A percentile compares a stretch with the other conserved stretches of the same genome.
These are phyloP conservation scores for Mallotus japonicus DNA, from an alignment of 441 rosid species.

Conservation along the genomic window DNA sequence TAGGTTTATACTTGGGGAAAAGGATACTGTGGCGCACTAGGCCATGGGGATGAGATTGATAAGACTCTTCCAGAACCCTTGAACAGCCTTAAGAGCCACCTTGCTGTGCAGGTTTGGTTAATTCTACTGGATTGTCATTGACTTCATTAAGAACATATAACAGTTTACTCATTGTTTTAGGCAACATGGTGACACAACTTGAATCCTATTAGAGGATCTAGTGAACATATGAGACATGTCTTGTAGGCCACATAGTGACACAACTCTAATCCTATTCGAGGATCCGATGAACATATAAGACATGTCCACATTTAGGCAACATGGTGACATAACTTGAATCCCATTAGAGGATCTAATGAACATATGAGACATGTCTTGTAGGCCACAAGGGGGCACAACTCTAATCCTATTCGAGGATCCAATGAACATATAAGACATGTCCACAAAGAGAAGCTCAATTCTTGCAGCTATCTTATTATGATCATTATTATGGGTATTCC, in stretches of 20 bases:
- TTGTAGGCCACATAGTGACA: too few relatives aligned
- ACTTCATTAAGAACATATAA: conserved; percentile 11
- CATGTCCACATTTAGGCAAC: neutral
- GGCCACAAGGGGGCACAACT: too few relatives aligned
- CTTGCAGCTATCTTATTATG: neutral
- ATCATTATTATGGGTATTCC: neutral
- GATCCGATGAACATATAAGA: too few relatives aligned
- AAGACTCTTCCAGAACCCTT: conserved; percentile 73
- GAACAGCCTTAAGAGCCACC: conserved; percentile 56
- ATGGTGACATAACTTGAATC: neutral
- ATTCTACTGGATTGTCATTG: conserved; percentile 11
- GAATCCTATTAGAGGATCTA: neutral
- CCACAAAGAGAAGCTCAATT: neutral
- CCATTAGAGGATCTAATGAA: neutral
- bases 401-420: too few relatives aligned
- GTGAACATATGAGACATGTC: neutral
- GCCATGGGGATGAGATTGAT: conserved; percentile 94
- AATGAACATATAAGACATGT: neutral
- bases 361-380: too few relatives aligned
- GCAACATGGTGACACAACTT: neutral
- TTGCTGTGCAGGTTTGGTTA: conserved; percentile 71
- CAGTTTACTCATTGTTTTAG: neutral
- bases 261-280: too few relatives aligned
- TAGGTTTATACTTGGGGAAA: conserved; percentile 98
- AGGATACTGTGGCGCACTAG: conserved; percentile 96